Percentiles rank a stretch among this genome's conserved stretches.
phyloP scores from a whole-genome alignment of 2,329 filamentous ascomycete genomes.

The Penicillium vulpinum region DNA sequence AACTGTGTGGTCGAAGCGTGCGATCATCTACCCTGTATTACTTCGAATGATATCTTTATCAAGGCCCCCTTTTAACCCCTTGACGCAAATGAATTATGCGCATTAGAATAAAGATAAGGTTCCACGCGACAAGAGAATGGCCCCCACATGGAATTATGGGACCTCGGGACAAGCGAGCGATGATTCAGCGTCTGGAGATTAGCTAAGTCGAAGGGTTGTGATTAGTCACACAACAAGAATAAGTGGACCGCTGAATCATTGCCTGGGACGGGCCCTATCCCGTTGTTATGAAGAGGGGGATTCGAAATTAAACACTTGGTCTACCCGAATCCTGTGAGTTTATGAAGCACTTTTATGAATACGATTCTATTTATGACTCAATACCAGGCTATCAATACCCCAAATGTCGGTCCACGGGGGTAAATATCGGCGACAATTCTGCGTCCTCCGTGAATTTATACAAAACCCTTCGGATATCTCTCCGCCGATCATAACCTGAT shows the following conservation, averaged over 20 bases:
- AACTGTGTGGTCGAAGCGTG: not conserved
- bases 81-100: not conserved
- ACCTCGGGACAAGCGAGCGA: not conserved
- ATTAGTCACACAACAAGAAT: fast-evolving
- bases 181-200: conserved; percentile 1
- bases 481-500: not conserved
- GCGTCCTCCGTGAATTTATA: not conserved
- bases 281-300: not conserved
- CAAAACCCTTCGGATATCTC: not conserved
- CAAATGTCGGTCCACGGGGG: not conserved
- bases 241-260: conserved; percentile 4
- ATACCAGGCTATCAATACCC: not conserved
- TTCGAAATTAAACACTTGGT: not conserved
- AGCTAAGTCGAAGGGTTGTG: fast-evolving
- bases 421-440: not conserved
- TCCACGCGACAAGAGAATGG: not conserved
- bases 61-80: no score
- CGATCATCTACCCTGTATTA: not conserved
- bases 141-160: not conserved
- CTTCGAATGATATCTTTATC: not conserved
- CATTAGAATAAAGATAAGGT: not conserved
- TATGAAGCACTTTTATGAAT: not conserved
- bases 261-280: not conserved
- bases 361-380: not conserved
- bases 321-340: not conserved